These are phyloP conservation scores for Saururus chinensis DNA, from an alignment of 164 flowering plant genomes.

Conservation along the genomic window DNA sequence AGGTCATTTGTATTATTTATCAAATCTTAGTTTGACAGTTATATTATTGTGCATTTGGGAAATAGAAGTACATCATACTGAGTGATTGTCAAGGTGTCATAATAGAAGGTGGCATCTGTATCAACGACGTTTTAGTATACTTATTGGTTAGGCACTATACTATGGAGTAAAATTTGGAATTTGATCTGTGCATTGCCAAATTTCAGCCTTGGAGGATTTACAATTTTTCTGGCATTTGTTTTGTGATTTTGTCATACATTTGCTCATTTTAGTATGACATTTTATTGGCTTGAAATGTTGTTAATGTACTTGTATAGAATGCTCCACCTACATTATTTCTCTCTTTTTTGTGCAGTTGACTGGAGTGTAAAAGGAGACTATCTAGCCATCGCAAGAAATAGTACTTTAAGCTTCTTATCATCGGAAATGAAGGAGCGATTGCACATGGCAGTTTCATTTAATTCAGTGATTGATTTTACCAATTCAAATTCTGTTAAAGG, in stretches of 20 bases:
- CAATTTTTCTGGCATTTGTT: background rate
- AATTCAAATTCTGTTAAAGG: constrained; percentile 46
- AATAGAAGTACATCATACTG: too few relatives aligned
- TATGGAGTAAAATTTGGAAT: background rate
- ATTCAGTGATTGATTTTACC: constrained; percentile 32
- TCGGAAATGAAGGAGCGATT: constrained; percentile 47
- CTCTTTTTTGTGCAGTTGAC: constrained; percentile 36
- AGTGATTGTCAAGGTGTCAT: too few relatives aligned
- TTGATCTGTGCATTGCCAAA: background rate
- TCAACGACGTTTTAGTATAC: too few relatives aligned
- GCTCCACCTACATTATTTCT: background rate
- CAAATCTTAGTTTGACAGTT: too few relatives aligned
- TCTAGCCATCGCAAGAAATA: constrained; percentile 60
- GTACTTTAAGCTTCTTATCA: constrained; percentile 45
- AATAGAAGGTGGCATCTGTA: background rate
- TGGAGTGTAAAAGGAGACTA: constrained; percentile 54
- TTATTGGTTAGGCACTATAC: background rate
- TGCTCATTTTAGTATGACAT: background rate
- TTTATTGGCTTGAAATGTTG: too few relatives aligned
- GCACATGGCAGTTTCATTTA: constrained; percentile 33
- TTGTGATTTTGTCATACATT: background rate
- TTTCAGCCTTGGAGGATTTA: background rate
- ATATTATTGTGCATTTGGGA: too few relatives aligned
- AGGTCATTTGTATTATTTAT: too few relatives aligned
- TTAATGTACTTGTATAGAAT: background rate